These are phyloP conservation scores for Boletus patriciae DNA, from an alignment of 768 basidiomycete species.

Conservation along the genomic window DNA sequence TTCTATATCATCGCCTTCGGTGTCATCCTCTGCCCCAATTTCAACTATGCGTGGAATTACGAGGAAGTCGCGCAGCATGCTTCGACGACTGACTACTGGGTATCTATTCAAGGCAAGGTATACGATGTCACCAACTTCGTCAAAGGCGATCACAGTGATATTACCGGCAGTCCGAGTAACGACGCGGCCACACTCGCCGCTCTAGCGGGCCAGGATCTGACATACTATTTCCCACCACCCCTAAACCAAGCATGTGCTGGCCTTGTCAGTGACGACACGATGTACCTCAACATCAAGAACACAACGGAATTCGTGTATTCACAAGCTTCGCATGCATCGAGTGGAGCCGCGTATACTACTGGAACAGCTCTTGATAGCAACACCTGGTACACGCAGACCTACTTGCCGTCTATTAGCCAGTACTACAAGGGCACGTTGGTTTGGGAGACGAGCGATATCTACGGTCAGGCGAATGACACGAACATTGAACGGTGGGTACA, in stretches of 20 bases:
- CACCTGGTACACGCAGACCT: slow-evolving; percentile 58
- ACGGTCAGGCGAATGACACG: slow-evolving; percentile 37
- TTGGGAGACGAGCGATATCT: slow-evolving; percentile 41
- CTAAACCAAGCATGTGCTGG: slow-evolving; percentile 57
- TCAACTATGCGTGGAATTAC: slow-evolving; percentile 57
- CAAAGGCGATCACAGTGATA: slow-evolving; percentile 62
- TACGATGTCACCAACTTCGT: slow-evolving; percentile 63
- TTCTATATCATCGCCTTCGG: slow-evolving; percentile 72
- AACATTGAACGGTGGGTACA: slow-evolving; percentile 31
- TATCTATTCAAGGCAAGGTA: slow-evolving; percentile 59
- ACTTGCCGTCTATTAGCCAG: slow-evolving; percentile 54
- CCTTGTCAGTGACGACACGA: slow-evolving; percentile 48
- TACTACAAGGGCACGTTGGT: slow-evolving; percentile 65
- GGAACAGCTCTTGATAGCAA: slow-evolving; percentile 36
- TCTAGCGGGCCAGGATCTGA: slow-evolving; percentile 63
- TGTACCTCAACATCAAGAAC: slow-evolving; percentile 48
- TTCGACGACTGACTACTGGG: slow-evolving; percentile 56
- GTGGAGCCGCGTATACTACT: slow-evolving; percentile 40
- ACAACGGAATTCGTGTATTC: slow-evolving; percentile 42
- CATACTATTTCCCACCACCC: slow-evolving; percentile 63
- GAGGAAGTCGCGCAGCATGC: slow-evolving; percentile 53
- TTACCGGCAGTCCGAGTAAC: slow-evolving; percentile 52
- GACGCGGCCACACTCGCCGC: slow-evolving; percentile 44
- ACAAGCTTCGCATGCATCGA: slow-evolving; percentile 59
- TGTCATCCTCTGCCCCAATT: slow-evolving; percentile 58